phyloP scores from a whole-genome alignment of 163 green algal genomes.

The Volvox carteri region DNA sequence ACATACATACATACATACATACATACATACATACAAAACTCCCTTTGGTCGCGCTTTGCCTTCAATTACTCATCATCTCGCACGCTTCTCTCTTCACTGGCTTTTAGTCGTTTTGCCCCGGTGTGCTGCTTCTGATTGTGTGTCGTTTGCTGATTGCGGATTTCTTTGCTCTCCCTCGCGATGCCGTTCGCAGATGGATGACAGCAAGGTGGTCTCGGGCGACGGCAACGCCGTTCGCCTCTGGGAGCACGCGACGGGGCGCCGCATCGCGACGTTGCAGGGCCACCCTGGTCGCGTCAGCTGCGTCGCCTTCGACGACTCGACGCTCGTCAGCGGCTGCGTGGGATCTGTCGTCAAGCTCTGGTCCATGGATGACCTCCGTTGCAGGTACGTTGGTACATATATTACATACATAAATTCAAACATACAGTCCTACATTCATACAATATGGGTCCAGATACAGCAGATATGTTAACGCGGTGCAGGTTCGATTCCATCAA shows the following conservation, averaged over 20 bases:
- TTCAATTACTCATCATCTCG: no score
- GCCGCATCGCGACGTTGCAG: conserved; percentile 71
- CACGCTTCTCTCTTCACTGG: no score
- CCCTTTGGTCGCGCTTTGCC: no score
- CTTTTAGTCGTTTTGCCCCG: no score
- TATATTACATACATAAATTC: not conserved
- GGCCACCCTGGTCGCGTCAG: conserved; percentile 62
- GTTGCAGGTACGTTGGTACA: conserved; percentile 36
- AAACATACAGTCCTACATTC: not conserved
- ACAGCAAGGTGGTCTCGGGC: conserved; percentile 69
- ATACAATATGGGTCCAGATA: no score
- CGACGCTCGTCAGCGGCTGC: conserved; percentile 64
- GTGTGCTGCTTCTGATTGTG: no score
- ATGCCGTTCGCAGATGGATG: conserved; percentile 75
- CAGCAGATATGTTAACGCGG: no score
- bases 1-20: no score
- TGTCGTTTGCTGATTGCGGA: no score
- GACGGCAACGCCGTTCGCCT: conserved; percentile 68
- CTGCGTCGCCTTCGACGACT: conserved; percentile 65
- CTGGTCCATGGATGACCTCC: conserved; percentile 71
- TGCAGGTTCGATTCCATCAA: no score
- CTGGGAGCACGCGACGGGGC: conserved; percentile 71
- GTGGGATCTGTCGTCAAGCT: conserved; percentile 60
- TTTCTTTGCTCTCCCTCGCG: no score
- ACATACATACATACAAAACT: no score